Evolutionary conservation across 352 stramenopile genomes (phyloP).

Genomic region (Globisporangium paroecandrum): DNA sequence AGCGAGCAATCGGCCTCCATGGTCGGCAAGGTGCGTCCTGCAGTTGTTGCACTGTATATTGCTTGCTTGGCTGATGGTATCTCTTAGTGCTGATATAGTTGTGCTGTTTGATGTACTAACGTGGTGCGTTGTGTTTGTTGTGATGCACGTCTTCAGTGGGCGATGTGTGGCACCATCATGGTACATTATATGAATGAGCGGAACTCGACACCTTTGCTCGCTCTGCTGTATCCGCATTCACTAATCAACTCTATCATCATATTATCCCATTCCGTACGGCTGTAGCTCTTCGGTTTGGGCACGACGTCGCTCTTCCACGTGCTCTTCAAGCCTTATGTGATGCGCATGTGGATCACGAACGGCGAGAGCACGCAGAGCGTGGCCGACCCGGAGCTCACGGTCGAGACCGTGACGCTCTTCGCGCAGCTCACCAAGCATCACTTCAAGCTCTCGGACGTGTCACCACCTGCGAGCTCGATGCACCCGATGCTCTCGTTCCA

Average conservation of each 20-base stretch:
- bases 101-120: neutral
- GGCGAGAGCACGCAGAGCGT: conserved; percentile 12
- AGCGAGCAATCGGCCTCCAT: conserved; percentile 70
- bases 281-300: conserved; percentile 71
- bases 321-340: conserved; percentile 85
- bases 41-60: neutral
- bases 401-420: conserved; percentile 72
- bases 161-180: conserved; percentile 88
- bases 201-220: neutral
- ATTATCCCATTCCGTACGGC: neutral
- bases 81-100: neutral
- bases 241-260: neutral
- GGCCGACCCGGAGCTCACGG: conserved; percentile 42
- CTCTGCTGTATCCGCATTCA: neutral
- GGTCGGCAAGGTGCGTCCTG: conserved; percentile 52
- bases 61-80: neutral
- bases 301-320: conserved; percentile 83
- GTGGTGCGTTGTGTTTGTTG: neutral
- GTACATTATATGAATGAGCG: conserved; percentile 17
- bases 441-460: conserved; percentile 65
- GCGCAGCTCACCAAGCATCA: conserved; percentile 44
- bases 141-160: conserved; percentile 39
- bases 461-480: conserved; percentile 53
- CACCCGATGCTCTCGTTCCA: conserved; percentile 85
- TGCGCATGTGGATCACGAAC: conserved; percentile 68